Percentiles rank a stretch among this genome's conserved stretches.
Conservation (phyloP, 129 eudicot species). For the Lactuca sativa region DNA sequence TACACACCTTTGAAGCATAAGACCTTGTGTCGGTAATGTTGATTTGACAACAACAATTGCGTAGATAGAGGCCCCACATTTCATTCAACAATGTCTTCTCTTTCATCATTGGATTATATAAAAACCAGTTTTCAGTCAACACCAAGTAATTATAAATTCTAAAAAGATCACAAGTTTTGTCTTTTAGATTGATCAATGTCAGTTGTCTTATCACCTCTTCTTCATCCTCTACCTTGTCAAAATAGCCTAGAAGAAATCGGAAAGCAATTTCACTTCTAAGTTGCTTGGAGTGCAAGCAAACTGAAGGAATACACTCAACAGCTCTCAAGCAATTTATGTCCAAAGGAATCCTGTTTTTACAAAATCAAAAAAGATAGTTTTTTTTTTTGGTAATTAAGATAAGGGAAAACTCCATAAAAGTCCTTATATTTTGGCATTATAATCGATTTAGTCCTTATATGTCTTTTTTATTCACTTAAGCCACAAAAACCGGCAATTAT, state of each 20-base stretch:
- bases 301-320: constrained; percentile 62
- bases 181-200: constrained; percentile 64
- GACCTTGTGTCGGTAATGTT: constrained; percentile 82
- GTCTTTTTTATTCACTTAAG: no score
- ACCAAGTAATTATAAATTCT: constrained; percentile 59
- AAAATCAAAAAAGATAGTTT: neutral
- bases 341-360: constrained; percentile 55
- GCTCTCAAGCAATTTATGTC: constrained; percentile 71
- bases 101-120: constrained; percentile 36
- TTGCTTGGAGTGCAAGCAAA: constrained; percentile 58
- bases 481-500: no score
- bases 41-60: constrained; percentile 73
- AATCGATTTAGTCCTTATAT: no score
- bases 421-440: no score
- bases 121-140: constrained; percentile 80
- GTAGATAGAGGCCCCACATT: constrained; percentile 70
- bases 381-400: neutral
- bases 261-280: constrained; percentile 65
- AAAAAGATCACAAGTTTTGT: constrained; percentile 73
- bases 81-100: constrained; percentile 38
- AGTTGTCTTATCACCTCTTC: constrained; percentile 59
- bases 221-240: constrained; percentile 55
- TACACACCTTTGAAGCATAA: constrained; percentile 58
- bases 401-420: neutral
- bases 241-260: constrained; percentile 54